Evolutionary conservation across 2,329 filamentous ascomycete species (phyloP), one percentile per base, ranked within the genome.

Genomic region (Talaromyces piceae): DNA sequence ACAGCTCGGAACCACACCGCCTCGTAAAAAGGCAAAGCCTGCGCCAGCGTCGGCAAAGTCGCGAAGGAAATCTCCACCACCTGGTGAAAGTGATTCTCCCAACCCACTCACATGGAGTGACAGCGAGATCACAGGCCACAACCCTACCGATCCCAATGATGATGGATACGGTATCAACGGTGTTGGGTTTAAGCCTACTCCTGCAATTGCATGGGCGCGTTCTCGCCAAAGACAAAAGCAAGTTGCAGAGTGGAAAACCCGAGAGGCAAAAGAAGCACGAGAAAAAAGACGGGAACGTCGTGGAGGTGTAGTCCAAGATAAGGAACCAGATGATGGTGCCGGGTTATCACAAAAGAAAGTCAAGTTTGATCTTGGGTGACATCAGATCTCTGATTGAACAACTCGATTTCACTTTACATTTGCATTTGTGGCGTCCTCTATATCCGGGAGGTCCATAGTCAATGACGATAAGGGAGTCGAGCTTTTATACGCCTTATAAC

Each of bases 81-180:
- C 70, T 47, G 60, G 33, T 7, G 51, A 53, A 16, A 18, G 22
- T 49, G 46, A 16, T 22, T 16, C n/a, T 41, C 23, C 39, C 12
- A 43, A 68, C 49, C 59, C 68, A 9, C 58, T 71, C 45, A 71
- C 69, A 52, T 84, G 81, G 81, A 76, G 77, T 59, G 77, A 81
- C 56, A 72, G 73, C 31, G 81, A 84, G 60, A 83, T 84, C 59
- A 84, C 81, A 4, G 80, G 80, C 12, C 78, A 83, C 58, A 72
- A 78, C 47, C 73, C 74, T 3, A 72, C 67, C 4, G 77, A 81
- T 49, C 77, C 77, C 5, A 76, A 75, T 33, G 81, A 83, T 59
- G 81, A 84, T 61, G 80, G 81, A 3, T 78, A 79, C 50, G 81
- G 81, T 4, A 76, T 84, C 56, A 83, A 84, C 58, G 81, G 81